Evolutionary conservation across 2,329 filamentous ascomycete species (phyloP).

Genomic region (Plectosphaerella plurivora): DNA sequence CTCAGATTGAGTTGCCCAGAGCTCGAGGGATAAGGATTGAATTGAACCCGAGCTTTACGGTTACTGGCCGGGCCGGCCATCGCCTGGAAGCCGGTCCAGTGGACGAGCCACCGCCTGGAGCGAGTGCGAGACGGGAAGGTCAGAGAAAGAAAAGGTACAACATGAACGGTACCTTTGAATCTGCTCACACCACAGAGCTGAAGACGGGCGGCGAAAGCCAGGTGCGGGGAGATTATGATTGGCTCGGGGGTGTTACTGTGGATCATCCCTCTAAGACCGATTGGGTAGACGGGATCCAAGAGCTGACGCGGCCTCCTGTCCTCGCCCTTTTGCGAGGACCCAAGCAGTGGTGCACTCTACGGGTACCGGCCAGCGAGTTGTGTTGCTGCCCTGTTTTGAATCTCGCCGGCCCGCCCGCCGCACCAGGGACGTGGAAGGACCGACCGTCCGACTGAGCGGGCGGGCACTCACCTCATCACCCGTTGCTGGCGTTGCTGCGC

Average conservation of each 20-base stretch:
- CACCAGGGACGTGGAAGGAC: neutral
- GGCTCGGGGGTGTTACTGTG: neutral
- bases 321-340: neutral
- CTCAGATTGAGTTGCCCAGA: no score
- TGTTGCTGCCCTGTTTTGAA: conserved; percentile 3
- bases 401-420: neutral
- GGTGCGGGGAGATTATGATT: neutral
- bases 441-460: neutral
- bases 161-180: neutral
- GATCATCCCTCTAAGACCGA: neutral
- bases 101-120: neutral
- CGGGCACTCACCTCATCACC: no score
- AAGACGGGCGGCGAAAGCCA: neutral
- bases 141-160: neutral
- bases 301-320: conserved; percentile 1
- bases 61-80: neutral
- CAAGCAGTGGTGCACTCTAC: conserved; percentile 30
- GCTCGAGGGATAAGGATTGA: no score
- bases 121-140: neutral
- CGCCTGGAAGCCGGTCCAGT: neutral
- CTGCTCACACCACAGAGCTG: neutral
- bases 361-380: conserved; percentile 30
- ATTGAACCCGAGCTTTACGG: no score
- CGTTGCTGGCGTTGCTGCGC: neutral
- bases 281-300: neutral